Base-by-base conservation (phyloP, 805 yeast genomes). In the Isabelozyma pseudorhagii region DNA sequence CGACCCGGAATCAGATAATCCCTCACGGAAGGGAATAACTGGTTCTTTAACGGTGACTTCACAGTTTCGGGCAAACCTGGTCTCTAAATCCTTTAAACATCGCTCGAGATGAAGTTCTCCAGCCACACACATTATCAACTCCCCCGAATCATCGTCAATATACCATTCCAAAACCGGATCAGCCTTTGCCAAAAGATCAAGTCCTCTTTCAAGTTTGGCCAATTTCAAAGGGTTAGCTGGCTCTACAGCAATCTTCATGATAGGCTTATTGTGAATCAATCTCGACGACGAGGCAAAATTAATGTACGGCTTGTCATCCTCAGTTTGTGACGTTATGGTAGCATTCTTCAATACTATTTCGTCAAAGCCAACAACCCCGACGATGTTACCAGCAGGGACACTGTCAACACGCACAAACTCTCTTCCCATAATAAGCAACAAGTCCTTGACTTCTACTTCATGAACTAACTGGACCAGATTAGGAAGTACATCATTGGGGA, bases 51-150 rank as follows among this genome's bases (percentile, higher is more conserved):
- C 82, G 3, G 87, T 81, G 9, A 94, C 84, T 46, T 90, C 97
- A 57, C 91, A 82, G 10, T 92, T 91, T 46, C 68, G 70, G 0
- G 98, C 97, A 77, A 91, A 94, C 57, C 98, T 76, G 59, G 89
- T 97, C 48, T 80, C 83, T 60, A 94, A 71, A 69, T 94, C 99
- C 61, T 90, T 91, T 56, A 94, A 67, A 67, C 99, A 94, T 62
- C 99, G 80, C 62, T 94, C 99, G 40, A 94, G 74, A 72, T 94
- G 99, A 54, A 94, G 75, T 67, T 94, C 99, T 45, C 99, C 99
- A 8, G 99, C 97, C 8, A 96, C 92, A 42, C 96, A 89, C 57
- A 94, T 74, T 55, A 94, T 91, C 57, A 89, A 88, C 67, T 94
- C 99, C 50, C 99, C 99, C 8, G 85, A 83, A 50, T 89, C 97